Conservation (phyloP, 83 land plant genomes). For the Larix sibirica region DNA sequence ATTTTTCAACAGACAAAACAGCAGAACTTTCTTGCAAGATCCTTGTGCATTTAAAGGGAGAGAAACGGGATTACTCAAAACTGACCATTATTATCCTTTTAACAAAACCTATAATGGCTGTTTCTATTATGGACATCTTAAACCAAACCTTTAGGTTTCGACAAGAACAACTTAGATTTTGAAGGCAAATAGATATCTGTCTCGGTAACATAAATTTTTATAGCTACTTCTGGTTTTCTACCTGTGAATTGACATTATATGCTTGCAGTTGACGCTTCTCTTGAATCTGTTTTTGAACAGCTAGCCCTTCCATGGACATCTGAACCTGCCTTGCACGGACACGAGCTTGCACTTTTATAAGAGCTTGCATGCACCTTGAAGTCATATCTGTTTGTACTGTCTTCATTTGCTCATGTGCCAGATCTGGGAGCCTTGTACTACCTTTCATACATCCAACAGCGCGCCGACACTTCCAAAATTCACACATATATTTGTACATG, state of each 20-base stretch:
- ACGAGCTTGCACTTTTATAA: slow-evolving; percentile 4
- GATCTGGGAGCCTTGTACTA: slow-evolving; percentile 4
- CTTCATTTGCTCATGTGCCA: neutral
- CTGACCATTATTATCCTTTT: neutral
- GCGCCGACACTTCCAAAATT: slow-evolving; percentile 1
- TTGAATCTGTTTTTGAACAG: neutral
- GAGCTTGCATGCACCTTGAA: slow-evolving; percentile 8
- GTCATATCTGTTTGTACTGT: neutral
- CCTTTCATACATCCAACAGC: neutral
- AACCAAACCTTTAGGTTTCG: neutral
- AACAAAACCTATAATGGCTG: neutral
- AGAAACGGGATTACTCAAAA: neutral
- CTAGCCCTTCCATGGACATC: slow-evolving; percentile 22
- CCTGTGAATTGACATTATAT: slow-evolving; percentile 19
- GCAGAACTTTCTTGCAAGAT: neutral
- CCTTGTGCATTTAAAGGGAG: neutral
- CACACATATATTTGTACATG: neutral
- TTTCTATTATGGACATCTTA: slow-evolving; percentile 7
- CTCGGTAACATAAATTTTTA: neutral
- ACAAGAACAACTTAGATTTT: neutral
- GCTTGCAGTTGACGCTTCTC: slow-evolving; percentile 18
- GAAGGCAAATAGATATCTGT: neutral
- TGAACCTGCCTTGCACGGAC: slow-evolving; percentile 11
- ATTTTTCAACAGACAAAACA: neutral
- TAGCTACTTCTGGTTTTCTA: slow-evolving; percentile 21